Conservation (phyloP, 257 asterid genomes). For the Scutellaria galericulata region DNA sequence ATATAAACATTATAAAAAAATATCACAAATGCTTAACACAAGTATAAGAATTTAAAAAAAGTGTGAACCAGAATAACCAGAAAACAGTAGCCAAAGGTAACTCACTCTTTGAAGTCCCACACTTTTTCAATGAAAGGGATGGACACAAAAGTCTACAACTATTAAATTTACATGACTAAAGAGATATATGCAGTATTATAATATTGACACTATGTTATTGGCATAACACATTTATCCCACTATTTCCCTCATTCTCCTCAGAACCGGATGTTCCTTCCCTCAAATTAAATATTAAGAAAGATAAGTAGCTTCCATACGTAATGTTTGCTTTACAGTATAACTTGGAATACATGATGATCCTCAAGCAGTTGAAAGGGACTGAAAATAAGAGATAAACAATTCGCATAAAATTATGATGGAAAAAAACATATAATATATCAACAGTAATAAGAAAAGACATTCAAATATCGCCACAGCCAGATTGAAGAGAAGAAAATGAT, state of each 20-base stretch:
- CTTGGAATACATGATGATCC: constrained; percentile 27
- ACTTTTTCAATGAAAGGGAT: constrained; percentile 8
- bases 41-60: constrained; percentile 10
- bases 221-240: not conserved
- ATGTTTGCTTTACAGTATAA: constrained; percentile 26
- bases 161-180: not conserved
- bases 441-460: constrained; percentile 2
- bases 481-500: constrained; percentile 23
- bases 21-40: not conserved
- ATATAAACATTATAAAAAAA: constrained; percentile 12
- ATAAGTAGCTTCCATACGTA: constrained; percentile 21
- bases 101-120: not conserved
- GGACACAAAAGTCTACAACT: constrained; percentile 10
- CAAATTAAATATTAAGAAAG: constrained; percentile 6
- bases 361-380: constrained; percentile 19
- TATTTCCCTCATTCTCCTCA: constrained; percentile 23
- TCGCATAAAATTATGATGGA: constrained; percentile 18
- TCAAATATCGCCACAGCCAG: constrained; percentile 23
- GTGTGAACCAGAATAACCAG: constrained; percentile 11
- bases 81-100: constrained; percentile 2
- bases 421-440: constrained; percentile 26
- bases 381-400: constrained; percentile 20
- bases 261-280: constrained; percentile 4
- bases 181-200: not conserved
- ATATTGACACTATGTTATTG: constrained; percentile 14